Conservation (phyloP, 1,284 basidiomycete species). For the Leccinum holopus region DNA sequence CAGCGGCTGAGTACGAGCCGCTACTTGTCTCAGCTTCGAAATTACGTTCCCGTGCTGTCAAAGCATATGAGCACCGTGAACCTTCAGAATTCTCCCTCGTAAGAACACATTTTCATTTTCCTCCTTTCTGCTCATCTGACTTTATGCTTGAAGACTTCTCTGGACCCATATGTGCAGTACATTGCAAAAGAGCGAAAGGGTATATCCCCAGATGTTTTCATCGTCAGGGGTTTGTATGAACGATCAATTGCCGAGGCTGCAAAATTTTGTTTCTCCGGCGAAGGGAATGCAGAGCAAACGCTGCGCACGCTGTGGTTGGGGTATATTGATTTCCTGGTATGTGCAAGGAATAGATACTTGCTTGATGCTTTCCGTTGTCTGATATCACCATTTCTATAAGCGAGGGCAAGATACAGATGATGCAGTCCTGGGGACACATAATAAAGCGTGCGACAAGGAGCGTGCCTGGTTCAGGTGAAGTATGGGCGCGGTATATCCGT, state of each 20-base stretch:
- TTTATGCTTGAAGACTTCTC: slow-evolving; percentile 39
- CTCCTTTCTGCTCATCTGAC: slow-evolving; percentile 3
- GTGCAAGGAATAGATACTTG: slow-evolving; percentile 2
- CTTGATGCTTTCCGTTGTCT: not conserved
- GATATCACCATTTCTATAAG: slow-evolving; percentile 34
- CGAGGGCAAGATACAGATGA: slow-evolving; percentile 46
- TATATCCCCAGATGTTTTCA: slow-evolving; percentile 60
- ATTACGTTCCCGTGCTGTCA: slow-evolving; percentile 56
- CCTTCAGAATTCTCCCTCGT: slow-evolving; percentile 59
- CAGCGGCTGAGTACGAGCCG: slow-evolving; percentile 73
- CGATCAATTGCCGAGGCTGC: slow-evolving; percentile 75
- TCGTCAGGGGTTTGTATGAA: slow-evolving; percentile 70
- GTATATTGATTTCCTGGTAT: slow-evolving; percentile 59
- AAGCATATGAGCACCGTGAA: slow-evolving; percentile 63
- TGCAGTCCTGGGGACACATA: slow-evolving; percentile 40
- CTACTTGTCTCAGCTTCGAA: slow-evolving; percentile 77
- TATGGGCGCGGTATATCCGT: slow-evolving; percentile 74
- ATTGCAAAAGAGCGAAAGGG: slow-evolving; percentile 62
- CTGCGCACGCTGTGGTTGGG: slow-evolving; percentile 63
- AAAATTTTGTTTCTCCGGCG: slow-evolving; percentile 50
- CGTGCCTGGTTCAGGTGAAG: slow-evolving; percentile 64
- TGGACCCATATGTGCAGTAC: slow-evolving; percentile 64
- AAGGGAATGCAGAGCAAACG: slow-evolving; percentile 54
- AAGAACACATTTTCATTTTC: slow-evolving; percentile 4
- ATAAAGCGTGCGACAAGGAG: slow-evolving; percentile 61